Conservation (phyloP, 768 basidiomycete genomes). For the Tulasnella sp. region DNA sequence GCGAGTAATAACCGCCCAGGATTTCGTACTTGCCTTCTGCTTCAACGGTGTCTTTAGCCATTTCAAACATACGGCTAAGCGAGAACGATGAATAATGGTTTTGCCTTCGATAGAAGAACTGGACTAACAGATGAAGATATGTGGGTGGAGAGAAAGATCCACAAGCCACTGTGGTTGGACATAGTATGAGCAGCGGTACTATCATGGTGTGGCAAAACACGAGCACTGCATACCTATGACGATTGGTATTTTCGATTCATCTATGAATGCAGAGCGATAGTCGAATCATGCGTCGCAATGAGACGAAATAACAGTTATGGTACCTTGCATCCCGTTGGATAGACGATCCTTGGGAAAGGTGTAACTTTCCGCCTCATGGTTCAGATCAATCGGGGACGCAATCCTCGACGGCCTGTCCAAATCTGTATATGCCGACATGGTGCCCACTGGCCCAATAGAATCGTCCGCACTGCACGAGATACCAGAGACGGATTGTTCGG, state of each 20-base stretch:
- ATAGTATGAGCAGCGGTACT: slow-evolving; percentile 22
- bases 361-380: slow-evolving; percentile 16
- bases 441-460: background rate
- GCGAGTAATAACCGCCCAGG: slow-evolving; percentile 90
- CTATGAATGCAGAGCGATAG: background rate
- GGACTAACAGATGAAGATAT: slow-evolving; percentile 67
- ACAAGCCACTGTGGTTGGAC: slow-evolving; percentile 90
- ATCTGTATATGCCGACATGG: slow-evolving; percentile 13
- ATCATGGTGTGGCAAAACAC: background rate
- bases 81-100: slow-evolving; percentile 77
- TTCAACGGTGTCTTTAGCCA: slow-evolving; percentile 93
- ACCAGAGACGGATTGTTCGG: no score
- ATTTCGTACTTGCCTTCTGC: slow-evolving; percentile 91
- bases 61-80: slow-evolving; percentile 87
- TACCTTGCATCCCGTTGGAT: slow-evolving; percentile 16
- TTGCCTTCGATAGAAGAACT: slow-evolving; percentile 42
- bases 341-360: slow-evolving; percentile 19
- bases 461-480: no score
- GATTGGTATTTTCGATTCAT: slow-evolving; percentile 18
- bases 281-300: background rate
- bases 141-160: slow-evolving; percentile 97
- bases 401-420: slow-evolving; percentile 14
- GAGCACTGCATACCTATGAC: slow-evolving; percentile 14
- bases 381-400: slow-evolving; percentile 9
- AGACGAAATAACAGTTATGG: background rate